phyloP scores from a whole-genome alignment of 1,139 yeast species.

The Pichia sp. region DNA sequence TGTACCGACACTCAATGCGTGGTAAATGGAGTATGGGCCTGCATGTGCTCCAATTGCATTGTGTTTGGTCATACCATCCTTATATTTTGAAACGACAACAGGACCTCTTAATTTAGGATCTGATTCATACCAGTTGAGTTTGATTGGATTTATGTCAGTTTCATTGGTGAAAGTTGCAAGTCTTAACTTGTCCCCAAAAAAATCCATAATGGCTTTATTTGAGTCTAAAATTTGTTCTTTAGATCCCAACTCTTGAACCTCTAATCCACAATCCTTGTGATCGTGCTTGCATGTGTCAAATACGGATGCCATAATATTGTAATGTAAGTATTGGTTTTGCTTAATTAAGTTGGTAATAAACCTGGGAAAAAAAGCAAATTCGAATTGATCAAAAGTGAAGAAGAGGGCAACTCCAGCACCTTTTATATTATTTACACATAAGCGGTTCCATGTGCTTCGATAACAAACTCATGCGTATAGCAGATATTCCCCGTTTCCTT shows the following conservation, averaged over 20 bases:
- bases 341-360: too few species aligned
- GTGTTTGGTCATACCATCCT: slow-evolving; percentile 37
- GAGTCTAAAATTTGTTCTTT: slow-evolving; percentile 5
- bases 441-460: too few species aligned
- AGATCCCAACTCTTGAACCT: slow-evolving; percentile 8
- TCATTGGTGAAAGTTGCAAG: slow-evolving; percentile 47
- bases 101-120: slow-evolving; percentile 47
- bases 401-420: neutral
- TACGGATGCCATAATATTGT: neutral
- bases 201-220: slow-evolving; percentile 22
- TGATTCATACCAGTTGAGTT: slow-evolving; percentile 42
- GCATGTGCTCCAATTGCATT: slow-evolving; percentile 53
- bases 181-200: slow-evolving; percentile 29
- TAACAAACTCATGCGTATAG: too few species aligned
- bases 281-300: slow-evolving; percentile 2
- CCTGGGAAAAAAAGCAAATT: neutral
- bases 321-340: too few species aligned
- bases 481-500: too few species aligned
- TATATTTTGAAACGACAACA: slow-evolving; percentile 42
- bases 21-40: slow-evolving; percentile 53
- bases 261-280: slow-evolving; percentile 1
- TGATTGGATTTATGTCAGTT: slow-evolving; percentile 37
- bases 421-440: neutral
- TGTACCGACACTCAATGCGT: slow-evolving; percentile 51
- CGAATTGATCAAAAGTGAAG: neutral